phyloP scores from a whole-genome alignment of 805 yeast species.

The Wickerhamiella parazyma region DNA sequence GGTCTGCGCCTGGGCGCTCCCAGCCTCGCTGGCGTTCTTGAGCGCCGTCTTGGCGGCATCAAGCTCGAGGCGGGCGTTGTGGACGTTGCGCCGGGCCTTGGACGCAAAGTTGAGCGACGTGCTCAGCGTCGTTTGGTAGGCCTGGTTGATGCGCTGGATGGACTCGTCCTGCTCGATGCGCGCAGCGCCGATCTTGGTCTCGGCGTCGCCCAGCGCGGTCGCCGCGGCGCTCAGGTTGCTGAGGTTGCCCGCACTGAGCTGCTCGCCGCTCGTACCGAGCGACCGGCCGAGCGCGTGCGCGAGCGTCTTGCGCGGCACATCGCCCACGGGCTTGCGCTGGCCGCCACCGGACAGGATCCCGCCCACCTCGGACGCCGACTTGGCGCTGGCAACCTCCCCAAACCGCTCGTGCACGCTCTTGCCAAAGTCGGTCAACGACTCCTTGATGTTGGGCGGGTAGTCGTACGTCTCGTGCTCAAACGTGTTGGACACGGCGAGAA shows the following conservation, averaged over 20 bases:
- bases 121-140: conserved; percentile 47
- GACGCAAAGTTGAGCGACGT: conserved; percentile 49
- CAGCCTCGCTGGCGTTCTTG: conserved; percentile 41
- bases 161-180: conserved; percentile 70
- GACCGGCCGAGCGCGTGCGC: conserved; percentile 74
- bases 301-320: conserved; percentile 57
- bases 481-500: conserved; percentile 39
- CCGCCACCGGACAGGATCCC: conserved; percentile 36
- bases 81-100: conserved; percentile 58
- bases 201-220: conserved; percentile 51
- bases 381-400: conserved; percentile 53
- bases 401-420: conserved; percentile 52
- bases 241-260: conserved; percentile 30
- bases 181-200: conserved; percentile 67
- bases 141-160: conserved; percentile 57
- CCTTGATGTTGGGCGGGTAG: conserved; percentile 64
- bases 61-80: conserved; percentile 61
- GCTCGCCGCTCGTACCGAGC: conserved; percentile 24
- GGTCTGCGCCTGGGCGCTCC: conserved; percentile 60
- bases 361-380: conserved; percentile 72
- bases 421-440: conserved; percentile 61
- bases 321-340: conserved; percentile 36
- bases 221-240: conserved; percentile 49
- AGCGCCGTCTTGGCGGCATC: conserved; percentile 55
- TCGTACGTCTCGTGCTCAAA: conserved; percentile 73